phyloP scores from a whole-genome alignment of 495 filamentous ascomycete species.

The Xylaria sp. region DNA sequence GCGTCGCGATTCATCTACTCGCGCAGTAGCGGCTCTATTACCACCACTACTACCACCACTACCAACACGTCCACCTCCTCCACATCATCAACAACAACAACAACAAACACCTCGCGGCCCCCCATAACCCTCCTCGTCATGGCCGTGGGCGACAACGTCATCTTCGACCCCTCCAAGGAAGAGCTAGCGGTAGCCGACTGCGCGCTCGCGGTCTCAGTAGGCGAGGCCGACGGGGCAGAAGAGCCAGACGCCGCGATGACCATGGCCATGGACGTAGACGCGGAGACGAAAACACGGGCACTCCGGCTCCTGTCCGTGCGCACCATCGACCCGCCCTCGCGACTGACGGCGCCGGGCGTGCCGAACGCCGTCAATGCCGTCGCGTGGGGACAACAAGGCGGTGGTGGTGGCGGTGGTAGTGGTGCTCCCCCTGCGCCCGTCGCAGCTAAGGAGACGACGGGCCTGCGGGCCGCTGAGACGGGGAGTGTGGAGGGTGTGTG shows the following conservation, averaged over 20 bases:
- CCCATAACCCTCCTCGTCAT: slow-evolving; percentile 91
- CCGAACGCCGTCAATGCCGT: slow-evolving; percentile 73
- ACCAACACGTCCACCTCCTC: no score
- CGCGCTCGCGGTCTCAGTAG: slow-evolving; percentile 79
- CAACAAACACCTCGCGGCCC: slow-evolving; percentile 53
- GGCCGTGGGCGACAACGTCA: slow-evolving; percentile 82
- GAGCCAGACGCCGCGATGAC: slow-evolving; percentile 26
- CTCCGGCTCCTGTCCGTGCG: slow-evolving; percentile 67
- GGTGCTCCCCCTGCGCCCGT: slow-evolving; percentile 43
- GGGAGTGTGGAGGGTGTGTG: slow-evolving; percentile 74
- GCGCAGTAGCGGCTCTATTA: slow-evolving; percentile 32
- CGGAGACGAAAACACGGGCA: slow-evolving; percentile 31
- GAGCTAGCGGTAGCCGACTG: slow-evolving; percentile 92
- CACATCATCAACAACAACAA: slow-evolving; percentile 6
- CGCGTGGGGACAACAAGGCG: slow-evolving; percentile 49
- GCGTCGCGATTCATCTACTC: slow-evolving; percentile 78
- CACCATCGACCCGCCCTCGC: slow-evolving; percentile 69
- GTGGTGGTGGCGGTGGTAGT: no score
- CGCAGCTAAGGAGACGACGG: slow-evolving; percentile 48
- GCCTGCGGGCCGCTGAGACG: slow-evolving; percentile 56
- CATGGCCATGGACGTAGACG: slow-evolving; percentile 43
- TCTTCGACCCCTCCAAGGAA: slow-evolving; percentile 90
- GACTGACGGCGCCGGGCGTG: slow-evolving; percentile 66
- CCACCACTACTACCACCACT: no score
- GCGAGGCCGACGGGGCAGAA: slow-evolving; percentile 37